Conservation (phyloP, 176 grass and related monocot species). For the Rhynchospora breviuscula region DNA sequence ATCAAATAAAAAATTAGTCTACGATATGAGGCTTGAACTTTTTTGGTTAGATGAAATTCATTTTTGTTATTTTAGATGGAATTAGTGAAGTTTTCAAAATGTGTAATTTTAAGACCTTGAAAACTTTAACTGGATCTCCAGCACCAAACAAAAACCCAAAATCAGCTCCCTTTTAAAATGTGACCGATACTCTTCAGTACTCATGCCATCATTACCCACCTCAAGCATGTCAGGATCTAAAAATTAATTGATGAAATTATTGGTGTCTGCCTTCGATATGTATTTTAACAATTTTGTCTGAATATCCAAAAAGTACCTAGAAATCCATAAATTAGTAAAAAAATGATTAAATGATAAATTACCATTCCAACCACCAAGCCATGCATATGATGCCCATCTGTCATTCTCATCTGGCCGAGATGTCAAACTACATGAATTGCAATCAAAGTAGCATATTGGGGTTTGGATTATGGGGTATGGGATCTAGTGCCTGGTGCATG, state of each 20-base stretch:
- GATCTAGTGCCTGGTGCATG: too few species aligned
- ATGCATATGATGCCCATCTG: conserved; percentile 75
- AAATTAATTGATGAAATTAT: neutral
- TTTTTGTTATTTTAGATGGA: too few species aligned
- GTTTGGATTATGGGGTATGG: too few species aligned
- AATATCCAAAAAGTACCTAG: neutral
- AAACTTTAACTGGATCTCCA: too few species aligned
- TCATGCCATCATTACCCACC: conserved; percentile 90
- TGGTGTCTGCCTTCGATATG: neutral
- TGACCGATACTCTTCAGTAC: conserved; percentile 69
- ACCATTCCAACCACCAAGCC: conserved; percentile 93
- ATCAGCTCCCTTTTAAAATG: conserved; percentile 48
- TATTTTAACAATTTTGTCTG: neutral
- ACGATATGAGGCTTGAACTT: too few species aligned
- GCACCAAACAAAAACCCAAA: too few species aligned
- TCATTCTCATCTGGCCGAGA: conserved; percentile 88
- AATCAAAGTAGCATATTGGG: neutral
- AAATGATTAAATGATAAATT: neutral
- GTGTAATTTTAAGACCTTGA: too few species aligned
- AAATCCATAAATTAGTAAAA: neutral
- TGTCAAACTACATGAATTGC: conserved; percentile 50
- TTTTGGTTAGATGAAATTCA: too few species aligned
- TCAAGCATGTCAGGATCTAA: conserved; percentile 97
- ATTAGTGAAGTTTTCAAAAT: too few species aligned
- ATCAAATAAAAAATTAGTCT: too few species aligned